These are phyloP conservation scores for Erysiphe pulchra DNA, from an alignment of 2,329 filamentous ascomycete genomes.

Conservation along the genomic window DNA sequence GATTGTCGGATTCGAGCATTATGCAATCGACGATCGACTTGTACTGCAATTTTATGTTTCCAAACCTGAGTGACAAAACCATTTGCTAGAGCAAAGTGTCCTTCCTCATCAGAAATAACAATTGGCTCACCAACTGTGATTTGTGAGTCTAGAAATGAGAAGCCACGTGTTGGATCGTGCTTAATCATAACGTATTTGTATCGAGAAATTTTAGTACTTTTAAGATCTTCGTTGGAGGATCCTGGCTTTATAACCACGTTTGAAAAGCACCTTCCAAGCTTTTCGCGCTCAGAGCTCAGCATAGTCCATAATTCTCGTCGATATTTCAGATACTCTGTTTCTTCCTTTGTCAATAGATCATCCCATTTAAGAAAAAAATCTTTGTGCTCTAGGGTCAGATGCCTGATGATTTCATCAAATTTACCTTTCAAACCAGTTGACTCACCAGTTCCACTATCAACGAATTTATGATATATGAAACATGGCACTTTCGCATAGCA, in stretches of 20 bases:
- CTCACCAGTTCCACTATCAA: constrained; percentile 60
- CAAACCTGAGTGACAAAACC: constrained; percentile 65
- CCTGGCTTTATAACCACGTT: constrained; percentile 64
- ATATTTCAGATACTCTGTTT: constrained; percentile 68
- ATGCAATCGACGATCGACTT: constrained; percentile 72
- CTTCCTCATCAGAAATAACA: constrained; percentile 85
- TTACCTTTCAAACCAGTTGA: constrained; percentile 57
- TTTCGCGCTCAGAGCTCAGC: constrained; percentile 69
- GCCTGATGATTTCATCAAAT: constrained; percentile 57
- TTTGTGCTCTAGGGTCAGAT: constrained; percentile 48
- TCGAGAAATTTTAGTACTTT: constrained; percentile 66
- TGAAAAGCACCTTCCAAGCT: constrained; percentile 69
- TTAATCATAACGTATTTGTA: constrained; percentile 73
- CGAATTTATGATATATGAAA: constrained; percentile 79
- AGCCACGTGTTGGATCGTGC: constrained; percentile 28
- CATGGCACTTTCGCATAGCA: constrained; percentile 84
- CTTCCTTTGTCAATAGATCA: constrained; percentile 73
- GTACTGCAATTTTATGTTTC: constrained; percentile 55
- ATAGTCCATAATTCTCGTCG: constrained; percentile 90
- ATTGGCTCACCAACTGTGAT: constrained; percentile 70
- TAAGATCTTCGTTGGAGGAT: constrained; percentile 41
- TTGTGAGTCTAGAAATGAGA: constrained; percentile 82
- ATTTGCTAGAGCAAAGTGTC: constrained; percentile 83
- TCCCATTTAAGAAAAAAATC: constrained; percentile 94
- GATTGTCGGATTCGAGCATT: constrained; percentile 53